phyloP scores from a whole-genome alignment of 139 green algal genomes.

The Auxenochlorella pyrenoidosa region DNA sequence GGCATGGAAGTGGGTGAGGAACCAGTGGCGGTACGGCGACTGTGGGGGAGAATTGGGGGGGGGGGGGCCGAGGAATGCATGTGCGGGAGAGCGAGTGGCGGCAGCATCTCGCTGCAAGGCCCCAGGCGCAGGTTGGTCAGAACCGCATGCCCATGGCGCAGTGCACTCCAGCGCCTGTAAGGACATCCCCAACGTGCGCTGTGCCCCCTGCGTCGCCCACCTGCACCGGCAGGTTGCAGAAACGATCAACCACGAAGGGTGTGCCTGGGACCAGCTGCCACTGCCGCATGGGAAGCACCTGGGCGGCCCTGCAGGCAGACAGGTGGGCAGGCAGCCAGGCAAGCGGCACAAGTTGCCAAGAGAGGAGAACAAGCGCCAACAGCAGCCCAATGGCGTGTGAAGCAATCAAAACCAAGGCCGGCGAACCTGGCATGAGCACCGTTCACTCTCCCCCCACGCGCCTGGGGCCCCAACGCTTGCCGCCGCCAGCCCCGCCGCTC shows the following conservation, averaged over 20 bases:
- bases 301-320: background rate
- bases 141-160: too few species aligned
- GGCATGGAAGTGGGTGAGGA: slow-evolving; percentile 92
- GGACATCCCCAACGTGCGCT: too few species aligned
- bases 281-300: slow-evolving; percentile 32
- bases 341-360: background rate
- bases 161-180: too few species aligned
- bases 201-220: background rate
- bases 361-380: background rate
- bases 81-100: too few species aligned
- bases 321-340: background rate
- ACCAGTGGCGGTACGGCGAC: slow-evolving; percentile 63
- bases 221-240: slow-evolving; percentile 52
- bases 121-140: too few species aligned
- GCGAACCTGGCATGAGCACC: background rate
- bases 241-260: slow-evolving; percentile 80
- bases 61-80: too few species aligned
- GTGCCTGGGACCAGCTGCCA: slow-evolving; percentile 75
- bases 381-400: too few species aligned
- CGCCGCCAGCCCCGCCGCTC: slow-evolving; percentile 5
- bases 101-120: too few species aligned
- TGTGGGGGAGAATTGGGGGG: background rate
- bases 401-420: too few species aligned
- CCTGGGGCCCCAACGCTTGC: slow-evolving; percentile 20
- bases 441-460: background rate